Base-by-base conservation (phyloP, 2,329 filamentous ascomycete genomes). In the Aureobasidium sp. region DNA sequence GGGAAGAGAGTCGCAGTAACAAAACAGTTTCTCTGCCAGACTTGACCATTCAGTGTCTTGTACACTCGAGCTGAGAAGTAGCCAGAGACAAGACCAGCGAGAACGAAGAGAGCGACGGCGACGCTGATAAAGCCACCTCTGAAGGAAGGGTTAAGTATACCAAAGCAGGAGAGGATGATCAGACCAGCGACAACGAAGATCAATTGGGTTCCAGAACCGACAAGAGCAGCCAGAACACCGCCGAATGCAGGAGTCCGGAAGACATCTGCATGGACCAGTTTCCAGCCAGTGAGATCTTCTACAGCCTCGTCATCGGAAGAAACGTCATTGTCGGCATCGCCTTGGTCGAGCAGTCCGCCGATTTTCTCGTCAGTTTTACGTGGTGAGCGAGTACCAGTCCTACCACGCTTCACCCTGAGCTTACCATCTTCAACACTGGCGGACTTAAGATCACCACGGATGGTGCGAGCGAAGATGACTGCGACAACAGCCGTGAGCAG, bases 121-220 rank as follows among this genome's bases (percentile, higher is more conserved):
- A 94, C 89, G 68, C 88, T 93, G 71, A 94, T 82, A 73, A 95
- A 96, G 0, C 91, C 90, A 62, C 91, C 91, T n/a, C 91, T 86
- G 79, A 91, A 94, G 72, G 88, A 91, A 2, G 91, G 91, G 69
- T 95, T 95, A 61, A 95, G 74, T 2, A 95, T 74, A 5, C 91
- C 91, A 36, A 94, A 74, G 62, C 88, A 89, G 70, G 88, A 62
- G 30, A 93, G 78, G 5, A 86, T 71, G 11, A 93, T 80, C 4
- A 95, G 79, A 1, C 89, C 88, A 42, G 85, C 75, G 1, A 85
- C 82, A 87, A 94, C 91, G 73, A 93, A 91, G 11, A 95, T 79
- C 1, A 96, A 80, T 74, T 96, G 91, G 80, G 89, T 91, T 45
- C 91, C 91, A 1, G 90, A 95, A 3, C 91, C 91, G 25, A 95